Evolutionary conservation across 257 asterid genomes (phyloP), one percentile per base, ranked within the genome.

Genomic region (Solanum sitiens): DNA sequence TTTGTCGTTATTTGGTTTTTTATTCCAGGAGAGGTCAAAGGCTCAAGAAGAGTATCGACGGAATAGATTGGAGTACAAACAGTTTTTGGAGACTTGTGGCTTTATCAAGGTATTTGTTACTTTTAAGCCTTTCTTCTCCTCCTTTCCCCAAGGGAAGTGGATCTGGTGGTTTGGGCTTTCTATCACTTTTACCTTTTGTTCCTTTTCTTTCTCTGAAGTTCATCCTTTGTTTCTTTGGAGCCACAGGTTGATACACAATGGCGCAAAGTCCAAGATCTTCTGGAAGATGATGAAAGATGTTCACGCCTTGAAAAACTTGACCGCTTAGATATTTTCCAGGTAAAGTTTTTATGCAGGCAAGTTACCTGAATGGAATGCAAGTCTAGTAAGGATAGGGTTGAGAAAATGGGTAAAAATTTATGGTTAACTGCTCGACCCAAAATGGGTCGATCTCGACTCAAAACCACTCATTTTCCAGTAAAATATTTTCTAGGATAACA

Each of bases 231-330:
- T 37, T 44, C 61, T 39, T 88, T 56, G 72, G 84, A 30, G 84
- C 86, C 85, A 83, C 93, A 97, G 99, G 98, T 93, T 80, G 98
- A 97, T 91, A 97, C 94, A 91, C 99, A 95, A 89, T 97, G 99
- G 99, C 93, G 99, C 91, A 97, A 97, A 94, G 95, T 97, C 87
- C 98, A 94, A 90, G 99, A 95, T 94, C 98, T 92, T 83, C 89
- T 97, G 93, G 99, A 97, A 93, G 99, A 97, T 84, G 98, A 97
- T 89, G 99, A 95, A 92, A 93, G 98, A 90, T 94, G 98, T 91
- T 93, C 94, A 18, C 96, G 98, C 84, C 98, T 97, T 88, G 98
- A 95, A 89, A 97, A 97, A 92, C 88, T 95, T 88, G 98, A 94
- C 53, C 96, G 99, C 88, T 91, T 97, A 88, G 98, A 95, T 21